Evolutionary conservation across 257 asterid species (phyloP).

Genomic region (Verbascum thapsus): DNA sequence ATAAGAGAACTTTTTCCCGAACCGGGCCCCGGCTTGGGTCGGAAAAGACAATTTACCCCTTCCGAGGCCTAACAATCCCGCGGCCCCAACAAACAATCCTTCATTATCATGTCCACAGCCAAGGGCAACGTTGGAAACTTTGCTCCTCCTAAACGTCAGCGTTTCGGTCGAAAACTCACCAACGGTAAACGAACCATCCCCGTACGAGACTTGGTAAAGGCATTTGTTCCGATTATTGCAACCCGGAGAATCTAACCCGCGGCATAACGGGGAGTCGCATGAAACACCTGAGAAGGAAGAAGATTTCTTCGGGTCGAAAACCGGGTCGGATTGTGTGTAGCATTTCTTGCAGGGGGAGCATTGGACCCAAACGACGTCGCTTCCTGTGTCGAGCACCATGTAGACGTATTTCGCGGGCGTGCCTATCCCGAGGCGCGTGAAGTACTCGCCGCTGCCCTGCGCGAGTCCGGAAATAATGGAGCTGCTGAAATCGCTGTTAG

Average conservation of each 20-base stretch:
- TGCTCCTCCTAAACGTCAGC: conserved; percentile 59
- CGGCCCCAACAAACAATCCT: conserved; percentile 84
- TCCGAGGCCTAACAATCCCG: conserved; percentile 88
- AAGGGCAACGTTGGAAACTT: conserved; percentile 51
- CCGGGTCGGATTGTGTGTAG: conserved; percentile 79
- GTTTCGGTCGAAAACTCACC: conserved; percentile 93
- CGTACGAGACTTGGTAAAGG: conserved; percentile 82
- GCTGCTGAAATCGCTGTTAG: conserved; percentile 56
- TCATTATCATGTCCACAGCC: conserved; percentile 95
- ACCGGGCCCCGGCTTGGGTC: conserved; percentile 58
- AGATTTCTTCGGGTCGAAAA: conserved; percentile 65
- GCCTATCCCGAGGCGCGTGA: conserved; percentile 91
- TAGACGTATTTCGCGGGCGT: conserved; percentile 64
- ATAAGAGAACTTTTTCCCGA: conserved; percentile 70
- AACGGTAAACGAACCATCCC: conserved; percentile 81
- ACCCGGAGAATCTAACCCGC: conserved; percentile 60
- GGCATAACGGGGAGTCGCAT: conserved; percentile 71
- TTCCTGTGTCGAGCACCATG: conserved; percentile 90
- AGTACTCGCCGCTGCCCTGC: conserved; percentile 93
- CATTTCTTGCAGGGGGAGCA: conserved; percentile 82
- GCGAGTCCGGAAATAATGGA: conserved; percentile 71
- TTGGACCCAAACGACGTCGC: conserved; percentile 91
- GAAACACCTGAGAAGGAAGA: conserved; percentile 49
- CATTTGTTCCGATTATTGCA: conserved; percentile 64
- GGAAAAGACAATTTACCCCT: conserved; percentile 76